Evolutionary conservation across 2,329 filamentous ascomycete genomes (phyloP), one percentile per base, ranked within the genome.

Genomic region (Fusarium sulawesiense): DNA sequence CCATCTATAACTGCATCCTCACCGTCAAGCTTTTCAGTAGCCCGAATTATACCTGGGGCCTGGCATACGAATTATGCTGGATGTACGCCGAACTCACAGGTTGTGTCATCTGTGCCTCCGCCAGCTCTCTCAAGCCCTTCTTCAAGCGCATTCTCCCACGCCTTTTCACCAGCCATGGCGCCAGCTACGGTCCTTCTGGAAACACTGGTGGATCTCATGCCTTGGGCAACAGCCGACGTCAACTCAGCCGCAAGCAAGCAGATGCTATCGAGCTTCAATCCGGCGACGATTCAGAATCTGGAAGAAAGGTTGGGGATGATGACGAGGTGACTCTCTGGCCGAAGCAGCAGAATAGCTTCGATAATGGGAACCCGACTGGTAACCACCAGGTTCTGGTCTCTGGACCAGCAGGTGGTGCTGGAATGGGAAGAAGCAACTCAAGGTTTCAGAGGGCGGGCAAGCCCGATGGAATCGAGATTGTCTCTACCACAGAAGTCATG

Each of bases 1-100:
- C 72, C 2, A 70, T 68, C 2, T 74, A 73, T 32, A 74, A 70
- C 37, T 74, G 68, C 3, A 29, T 72, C 7, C 72, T 74, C 6
- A 74, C 70, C 1, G 66, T 74, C 7, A 62, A 65, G 21, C 61
- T 68, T 0, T 74, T 74, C 41, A 68, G 50, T 11, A 70, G 63
- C 7, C 20, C 45, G 0, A 72, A 74, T 29, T 74, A 74, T 2
- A 74, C 72, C 1, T 74, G 72, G 72, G 72, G 72, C 2, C 42
- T 74, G 3, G 60, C 72, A 14, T 70, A 74, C 9, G 68, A 74
- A 11, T 20, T 74, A 0, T 74, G 68, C 20, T 74, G 72, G 72
- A 74, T 74, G 72, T 74, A 74, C 7, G 72, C 70, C 9, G 72
- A 73, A 18, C 20, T 74, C 3, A 74, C 70, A 2, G 72, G 72